A percentile compares a stretch with the other conserved stretches of the same genome.
These are phyloP conservation scores for Naegleria lovaniensis DNA, from an alignment of 208 protist genomes.

Conservation along the genomic window DNA sequence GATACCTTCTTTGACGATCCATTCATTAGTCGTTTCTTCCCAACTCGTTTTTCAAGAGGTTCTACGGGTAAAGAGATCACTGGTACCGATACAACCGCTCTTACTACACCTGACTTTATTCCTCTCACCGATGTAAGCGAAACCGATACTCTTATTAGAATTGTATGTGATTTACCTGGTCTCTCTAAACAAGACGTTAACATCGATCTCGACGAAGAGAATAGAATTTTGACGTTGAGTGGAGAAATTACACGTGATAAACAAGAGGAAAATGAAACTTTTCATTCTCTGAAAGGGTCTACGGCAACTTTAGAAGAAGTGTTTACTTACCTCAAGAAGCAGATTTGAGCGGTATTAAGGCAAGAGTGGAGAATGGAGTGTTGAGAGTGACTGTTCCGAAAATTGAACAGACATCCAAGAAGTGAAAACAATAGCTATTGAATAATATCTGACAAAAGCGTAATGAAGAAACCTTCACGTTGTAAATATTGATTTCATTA, in stretches of 20 bases:
- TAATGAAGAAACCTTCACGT: too few relatives aligned
- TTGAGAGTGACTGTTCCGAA: conserved; percentile 24
- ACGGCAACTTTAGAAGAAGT: conserved; percentile 8
- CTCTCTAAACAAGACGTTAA: conserved; percentile 1
- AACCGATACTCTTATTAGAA: neutral
- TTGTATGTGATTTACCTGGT: conserved; percentile 9
- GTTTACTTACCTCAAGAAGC: conserved; percentile 11
- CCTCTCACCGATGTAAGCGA: conserved; percentile 7
- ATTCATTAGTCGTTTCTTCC: neutral
- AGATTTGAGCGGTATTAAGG: neutral
- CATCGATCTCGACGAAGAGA: conserved; percentile 14
- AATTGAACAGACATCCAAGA: neutral
- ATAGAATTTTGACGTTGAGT: conserved; percentile 8
- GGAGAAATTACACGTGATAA: neutral
- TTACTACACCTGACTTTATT: neutral
- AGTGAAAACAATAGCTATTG: neutral
- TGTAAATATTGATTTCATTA: too few relatives aligned
- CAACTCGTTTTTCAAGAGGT: too few relatives aligned
- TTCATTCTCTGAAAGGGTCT: conserved; percentile 4
- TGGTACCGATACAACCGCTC: too few relatives aligned
- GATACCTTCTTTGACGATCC: neutral
- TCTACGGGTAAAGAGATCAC: too few relatives aligned
- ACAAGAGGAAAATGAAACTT: conserved; percentile 23
- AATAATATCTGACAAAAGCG: too few relatives aligned
- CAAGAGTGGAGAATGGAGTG: conserved; percentile 20